Percentiles rank a stretch among this genome's conserved stretches.
Evolutionary conservation across 495 filamentous ascomycete genomes (phyloP).

Genomic region (Podospora pseudocomata): DNA sequence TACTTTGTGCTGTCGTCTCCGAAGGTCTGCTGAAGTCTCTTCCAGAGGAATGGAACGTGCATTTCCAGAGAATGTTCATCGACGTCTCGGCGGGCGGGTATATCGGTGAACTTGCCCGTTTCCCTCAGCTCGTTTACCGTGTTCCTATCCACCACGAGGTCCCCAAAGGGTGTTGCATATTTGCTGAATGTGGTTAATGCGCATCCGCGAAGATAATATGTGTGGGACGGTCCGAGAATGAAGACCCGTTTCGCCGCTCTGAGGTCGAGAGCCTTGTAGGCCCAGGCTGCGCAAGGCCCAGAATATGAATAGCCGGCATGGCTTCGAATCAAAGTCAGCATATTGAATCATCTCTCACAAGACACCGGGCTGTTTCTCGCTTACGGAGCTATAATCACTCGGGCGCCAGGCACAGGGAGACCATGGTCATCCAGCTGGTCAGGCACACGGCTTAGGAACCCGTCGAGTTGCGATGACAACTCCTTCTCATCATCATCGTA

Average conservation of each 20-base stretch:
- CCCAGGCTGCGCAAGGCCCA: conserved; percentile 88
- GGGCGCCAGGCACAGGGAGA: conserved; percentile 71
- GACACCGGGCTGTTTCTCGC: conserved; percentile 30
- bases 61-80: conserved; percentile 95
- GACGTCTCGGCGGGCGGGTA: conserved; percentile 67
- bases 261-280: conserved; percentile 87
- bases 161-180: conserved; percentile 83
- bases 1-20: conserved; percentile 45
- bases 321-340: conserved; percentile 40
- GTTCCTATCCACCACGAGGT: conserved; percentile 67
- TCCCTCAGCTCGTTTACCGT: conserved; percentile 60
- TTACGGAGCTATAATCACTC: conserved; percentile 95
- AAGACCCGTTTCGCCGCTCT: conserved; percentile 82
- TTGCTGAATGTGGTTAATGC: conserved; percentile 70
- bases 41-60: conserved; percentile 93
- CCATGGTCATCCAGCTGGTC: conserved; percentile 53
- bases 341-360: too few species aligned
- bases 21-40: conserved; percentile 62
- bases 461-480: conserved; percentile 70
- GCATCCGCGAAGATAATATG: conserved; percentile 71
- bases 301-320: conserved; percentile 97
- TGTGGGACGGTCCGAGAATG: conserved; percentile 90
- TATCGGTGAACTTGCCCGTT: conserved; percentile 68
- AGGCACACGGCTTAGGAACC: conserved; percentile 73
- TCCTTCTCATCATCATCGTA: conserved; percentile 60